A percentile compares a stretch with the other conserved stretches of the same genome.
These are phyloP conservation scores for Astrephomene gubernaculifera DNA, from an alignment of 139 green algal species.

Conservation along the genomic window DNA sequence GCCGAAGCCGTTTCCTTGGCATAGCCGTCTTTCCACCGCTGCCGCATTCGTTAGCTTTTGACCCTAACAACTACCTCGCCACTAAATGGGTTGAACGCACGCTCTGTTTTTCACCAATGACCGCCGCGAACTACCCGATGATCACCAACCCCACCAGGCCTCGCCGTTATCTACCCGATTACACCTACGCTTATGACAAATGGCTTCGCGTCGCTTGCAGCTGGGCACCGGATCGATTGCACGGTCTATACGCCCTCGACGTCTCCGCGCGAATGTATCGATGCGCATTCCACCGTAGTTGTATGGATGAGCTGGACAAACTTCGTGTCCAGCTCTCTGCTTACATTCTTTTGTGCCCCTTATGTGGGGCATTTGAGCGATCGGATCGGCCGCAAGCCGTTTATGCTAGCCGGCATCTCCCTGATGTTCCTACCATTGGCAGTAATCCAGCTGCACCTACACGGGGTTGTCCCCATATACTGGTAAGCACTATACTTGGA, in stretches of 20 bases:
- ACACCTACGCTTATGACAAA: slow-evolving; percentile 81
- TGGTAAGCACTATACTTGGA: too few species aligned
- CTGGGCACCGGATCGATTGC: slow-evolving; percentile 75
- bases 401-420: slow-evolving; percentile 71
- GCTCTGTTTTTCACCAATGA: too few species aligned
- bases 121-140: too few species aligned
- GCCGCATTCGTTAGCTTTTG: too few species aligned
- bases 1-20: background rate
- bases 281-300: slow-evolving; percentile 54
- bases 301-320: slow-evolving; percentile 63
- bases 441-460: slow-evolving; percentile 65
- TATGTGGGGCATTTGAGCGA: slow-evolving; percentile 73
- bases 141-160: slow-evolving; percentile 62
- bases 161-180: slow-evolving; percentile 71
- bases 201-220: slow-evolving; percentile 77
- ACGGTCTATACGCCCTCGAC: slow-evolving; percentile 55
- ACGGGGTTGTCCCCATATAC: slow-evolving; percentile 32
- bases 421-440: slow-evolving; percentile 54
- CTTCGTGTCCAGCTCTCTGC: slow-evolving; percentile 74
- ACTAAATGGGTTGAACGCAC: too few species aligned
- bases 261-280: slow-evolving; percentile 31
- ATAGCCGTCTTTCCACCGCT: background rate
- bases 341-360: slow-evolving; percentile 76
- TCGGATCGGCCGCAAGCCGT: slow-evolving; percentile 79
- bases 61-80: too few species aligned